Evolutionary conservation across 352 stramenopile genomes (phyloP).

Genomic region (Pseudoperonospora humuli): DNA sequence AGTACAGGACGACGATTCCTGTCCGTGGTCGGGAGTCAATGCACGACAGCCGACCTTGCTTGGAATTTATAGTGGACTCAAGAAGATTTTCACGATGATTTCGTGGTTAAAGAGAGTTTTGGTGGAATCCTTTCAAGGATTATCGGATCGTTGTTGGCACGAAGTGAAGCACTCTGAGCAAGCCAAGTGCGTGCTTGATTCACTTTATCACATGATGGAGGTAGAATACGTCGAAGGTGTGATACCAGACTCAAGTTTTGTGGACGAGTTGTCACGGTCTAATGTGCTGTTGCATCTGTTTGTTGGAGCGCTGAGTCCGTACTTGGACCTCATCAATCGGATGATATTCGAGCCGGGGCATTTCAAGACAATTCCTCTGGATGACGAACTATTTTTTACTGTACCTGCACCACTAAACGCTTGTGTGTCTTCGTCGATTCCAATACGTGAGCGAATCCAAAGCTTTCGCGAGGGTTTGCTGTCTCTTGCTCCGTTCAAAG

Average conservation of each 20-base stretch:
- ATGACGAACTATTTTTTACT: slow-evolving; percentile 51
- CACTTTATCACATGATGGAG: slow-evolving; percentile 37
- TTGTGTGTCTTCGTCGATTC: slow-evolving; percentile 10
- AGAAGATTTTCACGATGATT: slow-evolving; percentile 35
- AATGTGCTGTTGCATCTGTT: slow-evolving; percentile 44
- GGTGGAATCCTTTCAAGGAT: slow-evolving; percentile 23
- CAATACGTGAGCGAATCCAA: slow-evolving; percentile 14
- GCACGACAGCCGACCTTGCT: slow-evolving; percentile 36
- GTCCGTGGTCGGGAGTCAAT: slow-evolving; percentile 19
- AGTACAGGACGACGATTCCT: slow-evolving; percentile 4
- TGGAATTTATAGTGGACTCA: slow-evolving; percentile 31
- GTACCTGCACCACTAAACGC: slow-evolving; percentile 8
- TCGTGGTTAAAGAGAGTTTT: slow-evolving; percentile 36
- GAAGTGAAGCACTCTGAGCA: slow-evolving; percentile 29
- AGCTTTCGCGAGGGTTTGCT: slow-evolving; percentile 37
- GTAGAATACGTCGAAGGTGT: slow-evolving; percentile 31
- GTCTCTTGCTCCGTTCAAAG: slow-evolving; percentile 36
- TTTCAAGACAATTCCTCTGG: slow-evolving; percentile 30
- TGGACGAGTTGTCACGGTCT: slow-evolving; percentile 26
- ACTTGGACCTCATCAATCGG: slow-evolving; percentile 40
- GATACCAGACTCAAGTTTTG: background rate
- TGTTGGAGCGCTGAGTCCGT: slow-evolving; percentile 32
- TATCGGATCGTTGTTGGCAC: slow-evolving; percentile 15
- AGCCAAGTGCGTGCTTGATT: slow-evolving; percentile 33
- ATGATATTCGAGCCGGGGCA: slow-evolving; percentile 44